Evolutionary conservation across 164 flowering plant genomes (phyloP).

Genomic region (Cinnamomum chago): DNA sequence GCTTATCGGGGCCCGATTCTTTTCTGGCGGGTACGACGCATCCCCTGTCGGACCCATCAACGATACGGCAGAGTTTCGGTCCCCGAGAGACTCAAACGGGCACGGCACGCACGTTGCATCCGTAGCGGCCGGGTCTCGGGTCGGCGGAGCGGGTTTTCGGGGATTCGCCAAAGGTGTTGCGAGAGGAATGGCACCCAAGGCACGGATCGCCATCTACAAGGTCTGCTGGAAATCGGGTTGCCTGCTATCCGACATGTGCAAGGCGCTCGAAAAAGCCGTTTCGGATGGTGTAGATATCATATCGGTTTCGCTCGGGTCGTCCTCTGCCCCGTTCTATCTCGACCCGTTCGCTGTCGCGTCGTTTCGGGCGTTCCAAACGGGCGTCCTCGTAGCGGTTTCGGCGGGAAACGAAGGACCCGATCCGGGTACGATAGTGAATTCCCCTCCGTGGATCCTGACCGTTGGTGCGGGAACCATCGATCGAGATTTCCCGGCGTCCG

Average conservation of each 20-base stretch:
- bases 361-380: slow-evolving; percentile 6
- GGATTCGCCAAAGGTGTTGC: slow-evolving; percentile 9
- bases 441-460: slow-evolving; percentile 25
- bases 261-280: slow-evolving; percentile 12
- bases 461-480: slow-evolving; percentile 31
- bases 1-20: slow-evolving; percentile 13
- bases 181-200: slow-evolving; percentile 12
- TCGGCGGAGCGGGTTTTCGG: background rate
- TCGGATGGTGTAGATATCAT: slow-evolving; percentile 14
- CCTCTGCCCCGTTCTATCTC: slow-evolving; percentile 6
- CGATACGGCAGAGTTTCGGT: slow-evolving; percentile 9
- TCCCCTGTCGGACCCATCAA: background rate
- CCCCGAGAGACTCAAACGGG: slow-evolving; percentile 22
- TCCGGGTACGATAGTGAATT: slow-evolving; percentile 6
- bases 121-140: slow-evolving; percentile 11
- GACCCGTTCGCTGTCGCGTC: slow-evolving; percentile 10
- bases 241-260: slow-evolving; percentile 11
- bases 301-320: slow-evolving; percentile 13
- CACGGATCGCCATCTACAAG: slow-evolving; percentile 14
- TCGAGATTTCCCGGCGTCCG: slow-evolving; percentile 18
- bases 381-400: slow-evolving; percentile 6
- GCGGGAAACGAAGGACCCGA: slow-evolving; percentile 17
- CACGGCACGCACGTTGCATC: slow-evolving; percentile 24
- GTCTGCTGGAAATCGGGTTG: slow-evolving; percentile 15
- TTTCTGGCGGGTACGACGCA: slow-evolving; percentile 10